Conservation (phyloP, 306 rosid species). For the Cicer arietinum region DNA sequence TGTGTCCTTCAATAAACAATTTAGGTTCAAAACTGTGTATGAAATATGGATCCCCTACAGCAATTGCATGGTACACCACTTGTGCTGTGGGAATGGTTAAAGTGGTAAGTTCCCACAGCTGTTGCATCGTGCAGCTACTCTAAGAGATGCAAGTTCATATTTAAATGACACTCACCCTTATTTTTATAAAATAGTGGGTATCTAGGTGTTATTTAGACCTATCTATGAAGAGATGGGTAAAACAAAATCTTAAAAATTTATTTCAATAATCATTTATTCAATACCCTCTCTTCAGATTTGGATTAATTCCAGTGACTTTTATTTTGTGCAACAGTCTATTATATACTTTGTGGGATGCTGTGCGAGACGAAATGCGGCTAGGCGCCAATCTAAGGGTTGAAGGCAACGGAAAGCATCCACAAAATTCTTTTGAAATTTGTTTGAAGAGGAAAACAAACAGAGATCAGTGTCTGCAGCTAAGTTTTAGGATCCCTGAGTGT, state of each 20-base stretch:
- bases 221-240: no score
- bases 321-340: conserved; percentile 58
- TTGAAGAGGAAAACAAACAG: conserved; percentile 13
- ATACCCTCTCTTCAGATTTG: not conserved
- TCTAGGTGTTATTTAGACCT: no score
- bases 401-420: conserved; percentile 1
- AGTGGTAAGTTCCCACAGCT: no score
- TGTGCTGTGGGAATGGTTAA: no score
- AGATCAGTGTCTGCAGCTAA: conserved; percentile 29
- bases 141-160: no score
- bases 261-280: not conserved
- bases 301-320: conserved; percentile 19
- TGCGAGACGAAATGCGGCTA: conserved; percentile 81
- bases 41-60: no score
- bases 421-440: conserved; percentile 23
- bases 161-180: no score
- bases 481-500: conserved; percentile 21
- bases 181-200: no score
- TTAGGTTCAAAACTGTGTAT: no score
- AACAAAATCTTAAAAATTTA: no score
- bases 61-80: no score
- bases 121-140: no score
- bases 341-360: conserved; percentile 93
- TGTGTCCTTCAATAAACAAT: not conserved
- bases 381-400: conserved; percentile 62